Base-by-base conservation (phyloP, 2,329 filamentous ascomycete genomes). In the Sporothrix phasma region DNA sequence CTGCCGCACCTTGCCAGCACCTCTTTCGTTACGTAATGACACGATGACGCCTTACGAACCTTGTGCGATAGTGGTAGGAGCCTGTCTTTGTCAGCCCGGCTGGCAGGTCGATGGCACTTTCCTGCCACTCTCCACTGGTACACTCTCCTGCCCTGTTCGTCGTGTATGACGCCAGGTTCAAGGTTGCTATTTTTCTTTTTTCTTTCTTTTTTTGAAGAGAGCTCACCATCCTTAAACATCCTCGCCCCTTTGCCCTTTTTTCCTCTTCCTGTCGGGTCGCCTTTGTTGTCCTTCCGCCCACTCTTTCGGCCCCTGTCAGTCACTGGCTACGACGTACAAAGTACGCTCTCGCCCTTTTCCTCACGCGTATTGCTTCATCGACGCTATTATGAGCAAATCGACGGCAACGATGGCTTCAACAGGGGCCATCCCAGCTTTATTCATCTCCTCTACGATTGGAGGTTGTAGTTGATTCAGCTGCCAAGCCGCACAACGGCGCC, bases 21-120 rank as follows among this genome's bases (percentile, higher is more conserved):
- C 53, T 26, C n/a, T n/a, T n/a, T n/a, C n/a, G 22, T 62, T 62
- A 62, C 60, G 60, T 62, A 62, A 62, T 19, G 46, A 0, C 13
- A 22, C 59, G 31, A 61, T 61, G 59, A 61, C 59, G 59, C 59
- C 59, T 61, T 61, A 26, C 15, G 31, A n/a, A 6, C 45, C 45
- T 46, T 34, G 41, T 51, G 45, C 31, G 7, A 6, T 41, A 24
- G 29, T n/a, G n/a, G n/a, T n/a, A n/a, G n/a, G n/a, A n/a, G n/a
- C n/a, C n/a, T n/a, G n/a, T n/a, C n/a, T n/a, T n/a, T n/a, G n/a
- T n/a, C n/a, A n/a, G n/a, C n/a, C n/a, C n/a, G n/a, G n/a, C n/a
- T n/a, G n/a, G 51, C 47, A 51, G 46, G 47, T 26, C 17, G 45
- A 22, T 24, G 8, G 26, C 15, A 34, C 26, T 31, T 53, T 10